Evolutionary conservation across 257 asterid species (phyloP).

Genomic region (Solanum habrochaites): DNA sequence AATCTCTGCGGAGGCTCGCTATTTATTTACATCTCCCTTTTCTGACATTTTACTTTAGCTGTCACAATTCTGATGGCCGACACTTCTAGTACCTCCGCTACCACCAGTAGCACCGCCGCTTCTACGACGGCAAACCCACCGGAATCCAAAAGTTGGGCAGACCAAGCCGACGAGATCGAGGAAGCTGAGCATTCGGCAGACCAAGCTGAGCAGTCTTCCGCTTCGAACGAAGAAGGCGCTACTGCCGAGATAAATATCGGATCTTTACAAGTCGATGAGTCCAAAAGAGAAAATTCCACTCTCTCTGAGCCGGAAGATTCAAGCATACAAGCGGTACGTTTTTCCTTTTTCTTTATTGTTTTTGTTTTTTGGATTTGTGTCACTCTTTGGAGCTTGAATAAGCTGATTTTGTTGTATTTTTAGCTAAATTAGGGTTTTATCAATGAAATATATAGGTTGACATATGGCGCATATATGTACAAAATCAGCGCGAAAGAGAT

Average conservation of each 20-base stretch:
- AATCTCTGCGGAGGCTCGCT: neutral
- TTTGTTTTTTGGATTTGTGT: neutral
- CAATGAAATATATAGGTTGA: slow-evolving; percentile 38
- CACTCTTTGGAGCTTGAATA: neutral
- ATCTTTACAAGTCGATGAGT: slow-evolving; percentile 21
- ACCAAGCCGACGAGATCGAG: slow-evolving; percentile 28
- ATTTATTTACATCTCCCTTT: neutral
- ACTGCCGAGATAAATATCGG: neutral
- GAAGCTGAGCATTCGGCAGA: slow-evolving; percentile 31
- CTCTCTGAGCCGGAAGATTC: slow-evolving; percentile 52
- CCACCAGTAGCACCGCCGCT: neutral
- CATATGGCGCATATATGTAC: slow-evolving; percentile 62
- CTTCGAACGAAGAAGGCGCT: neutral
- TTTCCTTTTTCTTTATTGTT: neutral
- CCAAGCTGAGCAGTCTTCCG: neutral
- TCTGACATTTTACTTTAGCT: neutral
- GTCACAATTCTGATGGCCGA: neutral
- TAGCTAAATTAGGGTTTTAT: neutral
- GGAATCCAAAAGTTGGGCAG: slow-evolving; percentile 43
- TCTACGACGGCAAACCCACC: slow-evolving; percentile 1
- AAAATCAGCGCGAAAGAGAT: slow-evolving; percentile 61
- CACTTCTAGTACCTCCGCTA: neutral
- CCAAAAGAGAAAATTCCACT: slow-evolving; percentile 3
- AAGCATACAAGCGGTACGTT: slow-evolving; percentile 34
- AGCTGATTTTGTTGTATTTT: neutral